Conservation (phyloP, 1,139 yeast genomes). For the Hyphopichia khmerensis region DNA sequence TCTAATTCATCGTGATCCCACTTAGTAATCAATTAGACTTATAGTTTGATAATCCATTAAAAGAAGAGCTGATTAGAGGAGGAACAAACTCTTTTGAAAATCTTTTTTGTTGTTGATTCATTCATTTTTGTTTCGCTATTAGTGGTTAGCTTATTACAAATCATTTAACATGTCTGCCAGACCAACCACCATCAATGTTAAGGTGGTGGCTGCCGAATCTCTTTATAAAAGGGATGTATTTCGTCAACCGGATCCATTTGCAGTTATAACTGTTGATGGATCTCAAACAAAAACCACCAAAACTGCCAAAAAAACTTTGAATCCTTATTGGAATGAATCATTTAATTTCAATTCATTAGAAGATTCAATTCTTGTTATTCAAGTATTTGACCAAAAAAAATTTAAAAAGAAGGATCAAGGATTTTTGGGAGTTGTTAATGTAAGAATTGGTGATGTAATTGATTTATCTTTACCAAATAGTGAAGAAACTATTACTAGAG, state of each 20-base stretch:
- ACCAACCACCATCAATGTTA: conserved; percentile 53
- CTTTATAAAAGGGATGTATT: conserved; percentile 93
- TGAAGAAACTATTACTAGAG: conserved; percentile 91
- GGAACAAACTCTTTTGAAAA: too few species aligned
- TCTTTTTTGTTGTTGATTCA: too few species aligned
- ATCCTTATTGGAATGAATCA: conserved; percentile 97
- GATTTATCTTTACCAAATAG: conserved; percentile 59
- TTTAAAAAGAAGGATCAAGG: conserved; percentile 99
- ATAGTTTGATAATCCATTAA: too few species aligned
- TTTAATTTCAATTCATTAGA: conserved; percentile 78
- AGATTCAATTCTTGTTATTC: conserved; percentile 85
- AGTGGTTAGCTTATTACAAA: too few species aligned
- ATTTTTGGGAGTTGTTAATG: conserved; percentile 93
- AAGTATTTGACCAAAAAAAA: conserved; percentile 94
- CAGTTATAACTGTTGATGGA: conserved; percentile 95
- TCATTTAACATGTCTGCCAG: conserved; percentile 13
- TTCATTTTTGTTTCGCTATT: too few species aligned
- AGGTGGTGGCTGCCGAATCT: conserved; percentile 94
- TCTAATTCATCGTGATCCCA: too few species aligned
- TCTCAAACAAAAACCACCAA: conserved; percentile 93
- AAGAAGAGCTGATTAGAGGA: too few species aligned
- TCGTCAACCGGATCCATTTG: conserved; percentile 96
- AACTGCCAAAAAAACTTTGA: conserved; percentile 88
- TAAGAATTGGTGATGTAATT: conserved; percentile 85
- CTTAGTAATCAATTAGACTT: neutral